A percentile compares a stretch with the other conserved stretches of the same genome.
Conservation (phyloP, 805 yeast genomes). For the Priceomyces haplophilus region DNA sequence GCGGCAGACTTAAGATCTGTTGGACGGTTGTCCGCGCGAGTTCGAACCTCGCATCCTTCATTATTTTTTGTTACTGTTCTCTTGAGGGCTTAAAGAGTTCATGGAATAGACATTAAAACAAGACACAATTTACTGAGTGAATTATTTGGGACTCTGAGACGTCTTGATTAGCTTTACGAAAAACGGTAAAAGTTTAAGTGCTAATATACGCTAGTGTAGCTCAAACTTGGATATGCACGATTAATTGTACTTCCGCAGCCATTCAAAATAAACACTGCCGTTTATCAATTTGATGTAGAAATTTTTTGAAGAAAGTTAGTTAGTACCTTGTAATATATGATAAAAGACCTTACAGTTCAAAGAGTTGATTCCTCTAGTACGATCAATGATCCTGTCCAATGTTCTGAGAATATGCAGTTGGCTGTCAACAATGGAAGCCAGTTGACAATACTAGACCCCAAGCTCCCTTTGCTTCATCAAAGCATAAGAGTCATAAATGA, state of each 20-base stretch:
- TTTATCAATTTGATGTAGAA: background rate
- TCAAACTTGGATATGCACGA: background rate
- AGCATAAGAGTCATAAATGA: slow-evolving; percentile 18
- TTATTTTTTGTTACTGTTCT: slow-evolving; percentile 13
- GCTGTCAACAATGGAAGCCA: slow-evolving; percentile 34
- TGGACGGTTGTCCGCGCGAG: slow-evolving; percentile 52
- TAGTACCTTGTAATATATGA: slow-evolving; percentile 6
- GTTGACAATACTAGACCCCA: slow-evolving; percentile 36
- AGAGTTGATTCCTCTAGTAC: slow-evolving; percentile 14
- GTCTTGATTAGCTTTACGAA: too few species aligned
- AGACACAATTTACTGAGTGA: background rate
- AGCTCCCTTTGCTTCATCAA: slow-evolving; percentile 31
- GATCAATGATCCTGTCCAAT: slow-evolving; percentile 27
- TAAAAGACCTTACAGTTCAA: slow-evolving; percentile 12
- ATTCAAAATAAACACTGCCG: slow-evolving; percentile 1
- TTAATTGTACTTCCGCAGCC: background rate
- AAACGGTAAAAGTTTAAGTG: background rate
- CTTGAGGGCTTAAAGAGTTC: background rate
- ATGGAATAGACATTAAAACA: background rate
- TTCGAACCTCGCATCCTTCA: slow-evolving; percentile 54
- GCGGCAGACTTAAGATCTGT: slow-evolving; percentile 51
- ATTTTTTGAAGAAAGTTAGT: background rate
- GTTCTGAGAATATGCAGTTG: slow-evolving; percentile 34
- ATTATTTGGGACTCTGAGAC: too few species aligned
- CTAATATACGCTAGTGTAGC: background rate